Evolutionary conservation across 2,329 filamentous ascomycete species (phyloP).

Genomic region (Zymoseptoria crescenta): DNA sequence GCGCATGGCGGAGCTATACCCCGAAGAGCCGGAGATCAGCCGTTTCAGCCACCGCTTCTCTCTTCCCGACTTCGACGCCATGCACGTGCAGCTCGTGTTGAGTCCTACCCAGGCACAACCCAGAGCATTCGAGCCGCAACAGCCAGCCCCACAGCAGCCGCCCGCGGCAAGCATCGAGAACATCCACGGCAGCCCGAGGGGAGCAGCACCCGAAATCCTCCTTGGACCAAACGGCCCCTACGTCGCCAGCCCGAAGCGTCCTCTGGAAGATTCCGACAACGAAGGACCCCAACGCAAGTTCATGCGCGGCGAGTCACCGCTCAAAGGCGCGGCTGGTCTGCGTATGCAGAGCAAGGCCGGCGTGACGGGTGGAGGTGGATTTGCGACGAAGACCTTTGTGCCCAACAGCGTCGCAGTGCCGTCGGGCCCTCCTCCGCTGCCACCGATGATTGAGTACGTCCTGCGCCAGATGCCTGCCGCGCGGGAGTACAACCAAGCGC

Average conservation of each 20-base stretch:
- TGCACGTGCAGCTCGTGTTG: constrained; percentile 71
- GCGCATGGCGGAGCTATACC: constrained; percentile 89
- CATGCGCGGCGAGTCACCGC: constrained; percentile 77
- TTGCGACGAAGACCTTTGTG: constrained; percentile 28
- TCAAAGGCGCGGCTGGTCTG: constrained; percentile 83
- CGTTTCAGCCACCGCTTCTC: constrained; percentile 71
- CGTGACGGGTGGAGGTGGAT: constrained; percentile 20
- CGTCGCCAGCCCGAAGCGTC: constrained; percentile 40
- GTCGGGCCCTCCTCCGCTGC: constrained; percentile 54
- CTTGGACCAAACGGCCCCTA: constrained; percentile 30
- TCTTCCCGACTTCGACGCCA: constrained; percentile 66
- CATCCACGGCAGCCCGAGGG: constrained; percentile 4
- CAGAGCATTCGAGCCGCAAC: constrained; percentile 21
- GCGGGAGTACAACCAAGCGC: constrained; percentile 58
- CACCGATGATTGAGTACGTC: constrained; percentile 55
- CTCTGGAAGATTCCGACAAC: constrained; percentile 56
- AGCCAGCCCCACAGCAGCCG: constrained; percentile 8
- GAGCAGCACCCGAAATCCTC: constrained; percentile 16
- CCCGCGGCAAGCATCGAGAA: constrained; percentile 13
- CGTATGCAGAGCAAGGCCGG: constrained; percentile 64
- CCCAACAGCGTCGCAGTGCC: constrained; percentile 23
- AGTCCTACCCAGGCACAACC: constrained; percentile 70
- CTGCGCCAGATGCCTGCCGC: constrained; percentile 54
- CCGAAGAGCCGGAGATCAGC: constrained; percentile 68
- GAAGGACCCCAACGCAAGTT: constrained; percentile 74